Evolutionary conservation across 805 yeast species (phyloP), one percentile per base, ranked within the genome.

Genomic region (Saccharomyces jurei): DNA sequence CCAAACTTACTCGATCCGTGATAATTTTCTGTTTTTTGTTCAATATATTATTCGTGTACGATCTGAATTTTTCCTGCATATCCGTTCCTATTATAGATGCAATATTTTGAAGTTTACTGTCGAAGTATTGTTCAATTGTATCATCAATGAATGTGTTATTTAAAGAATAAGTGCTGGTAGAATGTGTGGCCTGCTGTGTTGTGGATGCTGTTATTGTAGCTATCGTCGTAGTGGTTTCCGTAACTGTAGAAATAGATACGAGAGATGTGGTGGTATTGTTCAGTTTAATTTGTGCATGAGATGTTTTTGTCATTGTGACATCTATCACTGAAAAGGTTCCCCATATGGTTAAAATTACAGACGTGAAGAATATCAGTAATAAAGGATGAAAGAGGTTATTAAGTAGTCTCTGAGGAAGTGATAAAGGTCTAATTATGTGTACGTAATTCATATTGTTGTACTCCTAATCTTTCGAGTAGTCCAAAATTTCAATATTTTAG

Each of bases 341-440:
- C 63, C 63, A 60, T 26, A 54, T 46, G 2, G 61, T 46, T 17
- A 59, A 29, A n/a, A 59, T 41, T 14, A 56, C 50, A 17, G 48
- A 36, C 8, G 51, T 26, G 21, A 58, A 50, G 28, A 58, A 36
- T 21, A 54, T 51, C 50, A 59, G 50, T n/a, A 55, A 21, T 13
- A 54, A 32, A 1, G 63, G 62, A 27, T 55, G 54, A 50, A 60
- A 55, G 8, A 56, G 32, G 46, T 59, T 54, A 21, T 46, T 46
- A 41, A 56, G 14, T 29, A 60, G 51, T 17, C 63, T 56, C 55
- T 54, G 59, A 3, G 58, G 60, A 22, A 59, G 36, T 9, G 60
- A 57, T 10, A 56, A 53, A 21, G 53, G 48, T 11, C 41, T 29
- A 25, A 56, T 44, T 31, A 56, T 44, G 11, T 22, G 9, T 21